These are phyloP conservation scores for Ceratocystis smalleyi DNA, from an alignment of 2,329 filamentous ascomycete species.

Conservation along the genomic window DNA sequence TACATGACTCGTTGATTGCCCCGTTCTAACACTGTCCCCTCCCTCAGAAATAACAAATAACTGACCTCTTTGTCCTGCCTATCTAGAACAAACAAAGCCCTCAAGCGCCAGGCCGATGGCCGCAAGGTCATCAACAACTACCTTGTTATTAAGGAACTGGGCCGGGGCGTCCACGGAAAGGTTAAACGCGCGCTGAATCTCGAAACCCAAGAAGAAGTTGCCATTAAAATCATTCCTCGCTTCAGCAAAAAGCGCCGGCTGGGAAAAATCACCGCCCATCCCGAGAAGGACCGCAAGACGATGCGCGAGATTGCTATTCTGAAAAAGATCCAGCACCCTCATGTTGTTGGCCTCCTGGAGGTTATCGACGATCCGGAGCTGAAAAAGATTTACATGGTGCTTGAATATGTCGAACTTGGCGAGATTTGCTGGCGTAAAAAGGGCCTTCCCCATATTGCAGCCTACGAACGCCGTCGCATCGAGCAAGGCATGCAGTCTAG, in stretches of 20 bases:
- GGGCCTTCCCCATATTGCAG: slow-evolving; percentile 66
- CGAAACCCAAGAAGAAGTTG: slow-evolving; percentile 61
- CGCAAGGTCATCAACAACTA: slow-evolving; percentile 97
- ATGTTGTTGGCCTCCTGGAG: slow-evolving; percentile 86
- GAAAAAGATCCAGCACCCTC: slow-evolving; percentile 95
- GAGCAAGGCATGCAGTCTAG: slow-evolving; percentile 47
- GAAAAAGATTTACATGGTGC: slow-evolving; percentile 95
- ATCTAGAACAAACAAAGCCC: slow-evolving; percentile 66
- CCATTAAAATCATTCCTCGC: slow-evolving; percentile 95
- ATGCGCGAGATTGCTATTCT: slow-evolving; percentile 95
- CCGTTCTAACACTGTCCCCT: neutral
- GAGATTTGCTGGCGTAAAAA: slow-evolving; percentile 91
- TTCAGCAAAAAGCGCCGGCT: slow-evolving; percentile 86
- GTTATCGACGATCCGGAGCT: slow-evolving; percentile 93
- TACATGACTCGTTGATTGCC: slow-evolving; percentile 19
- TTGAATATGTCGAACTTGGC: slow-evolving; percentile 86
- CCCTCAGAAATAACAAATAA: neutral
- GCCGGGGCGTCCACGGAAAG: slow-evolving; percentile 90
- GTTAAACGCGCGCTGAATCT: slow-evolving; percentile 85
- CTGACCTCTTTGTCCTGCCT: slow-evolving; percentile 6
- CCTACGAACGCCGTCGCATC: slow-evolving; percentile 66
- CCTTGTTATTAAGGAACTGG: slow-evolving; percentile 90
- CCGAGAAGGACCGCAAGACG: slow-evolving; percentile 51
- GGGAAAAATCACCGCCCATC: slow-evolving; percentile 57
- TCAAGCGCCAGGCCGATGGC: slow-evolving; percentile 73